Evolutionary conservation across 805 yeast genomes (phyloP), one percentile per base, ranked within the genome.

Genomic region (Lipomyces lipofer): DNA sequence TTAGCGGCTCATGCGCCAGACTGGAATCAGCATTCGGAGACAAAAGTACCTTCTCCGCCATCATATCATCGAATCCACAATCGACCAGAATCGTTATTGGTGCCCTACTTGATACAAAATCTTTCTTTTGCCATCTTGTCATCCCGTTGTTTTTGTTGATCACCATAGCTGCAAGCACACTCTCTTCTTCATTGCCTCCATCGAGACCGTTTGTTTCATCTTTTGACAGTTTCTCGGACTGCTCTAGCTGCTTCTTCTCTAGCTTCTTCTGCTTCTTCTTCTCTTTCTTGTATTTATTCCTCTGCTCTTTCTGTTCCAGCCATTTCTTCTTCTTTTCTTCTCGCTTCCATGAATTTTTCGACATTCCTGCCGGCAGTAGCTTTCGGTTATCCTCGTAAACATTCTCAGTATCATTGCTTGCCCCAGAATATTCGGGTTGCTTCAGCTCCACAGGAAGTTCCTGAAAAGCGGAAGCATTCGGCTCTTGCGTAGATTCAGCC

Each of bases 21-120:
- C n/a, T n/a, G n/a, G n/a, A n/a, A n/a, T n/a, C n/a, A n/a, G n/a
- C n/a, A n/a, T n/a, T n/a, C n/a, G n/a, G n/a, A n/a, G n/a, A n/a
- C n/a, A n/a, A n/a, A n/a, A 24, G 4, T 30, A 52, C 86, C 57
- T 84, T 84, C 17, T 83, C 87, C 33, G 78, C 80, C 99, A 94
- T 94, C 64, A 86, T 66, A 43, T 87, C 94, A 66, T 94, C 98
- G 69, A 92, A 92, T 13, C 79, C 86, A 71, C 99, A 92, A 70
- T 92, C 99, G 59, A 91, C 66, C n/a, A 91, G 73, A 25, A 91
- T 75, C 12, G 38, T 39, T 19, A 47, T 30, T 7, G 61, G 62
- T 53, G 49, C 51, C 38, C 2, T 45, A 53, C 38, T 21, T 53
- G 33, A 9, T 47, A 58, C 63, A 51, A 52, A 68, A 46, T 28